Evolutionary conservation across 441 rosid genomes (phyloP).

Genomic region (Metrosideros polymorpha): DNA sequence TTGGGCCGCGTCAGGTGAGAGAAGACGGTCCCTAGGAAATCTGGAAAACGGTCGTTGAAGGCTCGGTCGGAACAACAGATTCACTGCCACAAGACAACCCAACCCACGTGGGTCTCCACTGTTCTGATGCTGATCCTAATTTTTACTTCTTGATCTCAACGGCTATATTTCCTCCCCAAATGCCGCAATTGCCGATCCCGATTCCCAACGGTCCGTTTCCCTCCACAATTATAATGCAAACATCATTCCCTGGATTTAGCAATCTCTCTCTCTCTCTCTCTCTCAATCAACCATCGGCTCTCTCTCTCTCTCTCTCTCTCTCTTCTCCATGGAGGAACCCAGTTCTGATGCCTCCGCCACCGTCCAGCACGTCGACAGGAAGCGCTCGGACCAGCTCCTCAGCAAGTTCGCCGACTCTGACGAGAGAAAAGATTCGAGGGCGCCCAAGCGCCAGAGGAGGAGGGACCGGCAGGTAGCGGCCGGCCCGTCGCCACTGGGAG

Average conservation of each 20-base stretch:
- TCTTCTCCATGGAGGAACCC: neutral
- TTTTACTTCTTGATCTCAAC: conserved; percentile 10
- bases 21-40: neutral
- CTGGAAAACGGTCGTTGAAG: neutral
- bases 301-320: neutral
- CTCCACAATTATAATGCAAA: conserved; percentile 1
- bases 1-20: neutral
- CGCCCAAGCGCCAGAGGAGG: conserved; percentile 37
- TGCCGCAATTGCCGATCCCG: conserved; percentile 15
- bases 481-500: conserved; percentile 3
- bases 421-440: conserved; percentile 8
- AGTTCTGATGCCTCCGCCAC: neutral
- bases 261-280: neutral
- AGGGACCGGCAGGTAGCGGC: conserved; percentile 3
- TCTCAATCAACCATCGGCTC: neutral
- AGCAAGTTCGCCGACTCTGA: conserved; percentile 54
- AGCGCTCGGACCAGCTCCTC: conserved; percentile 68
- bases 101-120: neutral
- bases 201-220: conserved; percentile 53
- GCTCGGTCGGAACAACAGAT: neutral
- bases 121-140: neutral
- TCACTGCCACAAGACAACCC: neutral
- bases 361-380: conserved; percentile 57
- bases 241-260: neutral
- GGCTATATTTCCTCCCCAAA: conserved; percentile 15